Percentiles rank a stretch among this genome's conserved stretches.
Conservation (phyloP, 2,329 filamentous ascomycete genomes). For the Nemania diffusa region DNA sequence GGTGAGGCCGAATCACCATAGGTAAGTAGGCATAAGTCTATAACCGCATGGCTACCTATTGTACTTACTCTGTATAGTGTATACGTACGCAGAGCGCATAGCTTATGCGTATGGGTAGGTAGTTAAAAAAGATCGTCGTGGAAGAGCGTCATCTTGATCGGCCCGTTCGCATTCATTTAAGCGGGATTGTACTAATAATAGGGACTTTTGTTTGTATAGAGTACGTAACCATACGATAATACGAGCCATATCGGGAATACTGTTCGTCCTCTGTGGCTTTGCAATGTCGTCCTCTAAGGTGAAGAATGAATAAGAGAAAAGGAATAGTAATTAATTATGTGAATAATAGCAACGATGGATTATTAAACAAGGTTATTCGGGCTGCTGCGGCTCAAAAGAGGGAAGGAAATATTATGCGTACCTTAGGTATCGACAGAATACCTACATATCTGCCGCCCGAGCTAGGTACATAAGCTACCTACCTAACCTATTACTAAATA, state of each 20-base stretch:
- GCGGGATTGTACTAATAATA: slow-evolving; percentile 1
- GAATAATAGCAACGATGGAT: neutral
- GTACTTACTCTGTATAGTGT: neutral
- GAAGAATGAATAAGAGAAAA: too few species aligned
- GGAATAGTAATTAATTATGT: too few species aligned
- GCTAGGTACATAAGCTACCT: too few species aligned
- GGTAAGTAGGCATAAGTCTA: too few species aligned
- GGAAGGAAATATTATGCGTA: too few species aligned
- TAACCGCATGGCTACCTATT: too few species aligned
- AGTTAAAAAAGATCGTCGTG: neutral
- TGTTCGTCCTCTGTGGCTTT: too few species aligned
- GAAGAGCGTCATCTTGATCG: neutral
- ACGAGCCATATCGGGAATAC: neutral
- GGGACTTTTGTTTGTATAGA: slow-evolving; percentile 4
- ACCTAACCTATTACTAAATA: slow-evolving; percentile 17
- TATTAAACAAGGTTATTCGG: neutral
- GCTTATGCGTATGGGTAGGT: too few species aligned
- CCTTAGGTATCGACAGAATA: too few species aligned
- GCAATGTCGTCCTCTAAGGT: too few species aligned
- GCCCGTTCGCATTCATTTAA: slow-evolving; percentile 5
- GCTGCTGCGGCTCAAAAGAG: too few species aligned
- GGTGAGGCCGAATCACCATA: slow-evolving; percentile 1
- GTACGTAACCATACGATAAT: neutral
- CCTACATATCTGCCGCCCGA: too few species aligned
- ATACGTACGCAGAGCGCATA: neutral